Conservation (phyloP, 441 rosid genomes). For the Pelargonium fulgidum region DNA sequence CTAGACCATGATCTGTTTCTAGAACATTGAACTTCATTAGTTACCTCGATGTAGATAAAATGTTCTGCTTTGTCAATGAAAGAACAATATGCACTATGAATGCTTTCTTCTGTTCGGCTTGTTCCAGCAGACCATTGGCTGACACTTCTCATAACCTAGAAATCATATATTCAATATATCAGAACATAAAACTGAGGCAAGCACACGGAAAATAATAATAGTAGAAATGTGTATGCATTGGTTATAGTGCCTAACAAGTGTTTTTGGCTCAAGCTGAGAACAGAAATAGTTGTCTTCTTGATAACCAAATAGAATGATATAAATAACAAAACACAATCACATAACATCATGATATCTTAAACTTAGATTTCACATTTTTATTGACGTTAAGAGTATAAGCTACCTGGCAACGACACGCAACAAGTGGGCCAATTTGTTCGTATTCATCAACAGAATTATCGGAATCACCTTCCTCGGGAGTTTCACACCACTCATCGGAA, state of each 20-base stretch:
- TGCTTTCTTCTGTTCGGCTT: conserved; percentile 86
- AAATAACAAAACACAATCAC: not conserved
- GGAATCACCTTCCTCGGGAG: conserved; percentile 26
- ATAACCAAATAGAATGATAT: not conserved
- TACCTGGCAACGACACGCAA: conserved; percentile 49
- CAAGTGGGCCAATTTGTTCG: conserved; percentile 41
- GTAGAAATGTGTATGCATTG: not conserved
- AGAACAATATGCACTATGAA: conserved; percentile 79
- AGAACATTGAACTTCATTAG: conserved; percentile 6
- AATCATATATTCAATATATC: conserved; percentile 1
- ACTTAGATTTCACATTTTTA: not conserved
- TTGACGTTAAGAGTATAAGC: conserved; percentile 3
- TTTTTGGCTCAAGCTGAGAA: not conserved
- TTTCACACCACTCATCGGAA: conserved; percentile 31
- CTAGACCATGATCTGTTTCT: not conserved
- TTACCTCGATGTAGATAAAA: conserved; percentile 92
- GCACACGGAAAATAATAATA: conserved; percentile 6
- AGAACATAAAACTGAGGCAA: not conserved
- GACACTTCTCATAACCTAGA: conserved; percentile 53
- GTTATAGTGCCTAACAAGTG: not conserved
- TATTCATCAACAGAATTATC: conserved; percentile 25
- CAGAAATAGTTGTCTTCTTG: not conserved
- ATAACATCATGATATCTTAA: not conserved
- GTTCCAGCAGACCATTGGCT: conserved; percentile 77
- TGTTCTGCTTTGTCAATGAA: conserved; percentile 93